Percentiles rank a stretch among this genome's conserved stretches.
Conservation (phyloP, 148 eudicot genomes). For the Camellia japonica region DNA sequence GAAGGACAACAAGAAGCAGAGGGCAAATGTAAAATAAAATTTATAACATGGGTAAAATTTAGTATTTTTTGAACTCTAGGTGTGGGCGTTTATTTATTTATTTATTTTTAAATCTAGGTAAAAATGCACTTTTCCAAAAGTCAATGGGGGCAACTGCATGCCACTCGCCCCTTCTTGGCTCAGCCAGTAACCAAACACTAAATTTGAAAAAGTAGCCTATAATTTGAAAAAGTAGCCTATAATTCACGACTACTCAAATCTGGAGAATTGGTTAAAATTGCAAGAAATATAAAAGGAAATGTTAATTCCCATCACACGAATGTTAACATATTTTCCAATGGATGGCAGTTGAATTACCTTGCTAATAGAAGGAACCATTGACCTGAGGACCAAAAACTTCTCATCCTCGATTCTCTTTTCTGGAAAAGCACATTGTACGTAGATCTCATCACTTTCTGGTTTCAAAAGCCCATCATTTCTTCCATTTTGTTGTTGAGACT, state of each 20-base stretch:
- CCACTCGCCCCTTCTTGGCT: too few species aligned
- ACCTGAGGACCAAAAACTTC: constrained; percentile 35
- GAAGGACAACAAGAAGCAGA: too few species aligned
- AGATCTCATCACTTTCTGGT: constrained; percentile 16
- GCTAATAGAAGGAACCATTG: constrained; percentile 39
- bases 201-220: too few species aligned
- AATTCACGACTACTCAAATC: neutral
- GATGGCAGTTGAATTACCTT: constrained; percentile 24
- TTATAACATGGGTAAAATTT: too few species aligned
- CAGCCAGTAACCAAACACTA: too few species aligned
- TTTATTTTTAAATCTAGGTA: too few species aligned
- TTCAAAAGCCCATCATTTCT: constrained; percentile 15
- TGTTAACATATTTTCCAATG: neutral
- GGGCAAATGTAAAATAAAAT: too few species aligned
- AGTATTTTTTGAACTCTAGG: too few species aligned
- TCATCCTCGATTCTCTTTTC: constrained; percentile 30
- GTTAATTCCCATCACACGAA: neutral
- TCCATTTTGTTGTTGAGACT: constrained; percentile 15
- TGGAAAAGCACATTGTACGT: constrained; percentile 8
- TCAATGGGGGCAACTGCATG: too few species aligned
- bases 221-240: neutral
- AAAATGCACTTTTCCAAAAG: too few species aligned
- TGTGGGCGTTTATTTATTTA: too few species aligned
- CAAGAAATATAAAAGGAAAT: neutral
- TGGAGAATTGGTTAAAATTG: neutral